A percentile compares a stretch with the other conserved stretches of the same genome.
phyloP scores from a whole-genome alignment of 1,284 basidiomycete species.

The Ceratobasidium sp. region DNA sequence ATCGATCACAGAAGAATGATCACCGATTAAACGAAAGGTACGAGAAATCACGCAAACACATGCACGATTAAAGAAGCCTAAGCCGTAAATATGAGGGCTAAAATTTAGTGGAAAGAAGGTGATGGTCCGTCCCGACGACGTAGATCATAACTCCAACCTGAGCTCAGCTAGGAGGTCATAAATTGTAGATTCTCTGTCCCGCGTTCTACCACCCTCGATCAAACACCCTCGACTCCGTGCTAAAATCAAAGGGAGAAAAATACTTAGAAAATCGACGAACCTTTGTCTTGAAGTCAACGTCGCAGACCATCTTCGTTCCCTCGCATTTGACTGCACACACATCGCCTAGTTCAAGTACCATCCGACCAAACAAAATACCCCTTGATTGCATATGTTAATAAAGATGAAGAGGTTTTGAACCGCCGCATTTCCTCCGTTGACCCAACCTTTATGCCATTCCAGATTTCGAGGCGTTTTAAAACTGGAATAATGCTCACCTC shows the following conservation, averaged over 20 bases:
- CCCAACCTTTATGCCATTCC: constrained; percentile 56
- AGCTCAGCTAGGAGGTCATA: too few relatives aligned
- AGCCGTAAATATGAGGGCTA: neutral
- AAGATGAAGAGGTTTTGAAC: neutral
- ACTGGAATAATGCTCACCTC: constrained; percentile 28
- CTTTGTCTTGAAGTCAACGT: constrained; percentile 98
- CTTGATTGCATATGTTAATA: constrained; percentile 59
- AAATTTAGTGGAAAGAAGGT: neutral
- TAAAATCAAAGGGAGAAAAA: too few relatives aligned
- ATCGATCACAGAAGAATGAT: neutral
- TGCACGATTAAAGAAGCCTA: too few relatives aligned
- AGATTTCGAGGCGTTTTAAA: neutral
- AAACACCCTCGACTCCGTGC: neutral
- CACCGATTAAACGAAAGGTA: neutral
- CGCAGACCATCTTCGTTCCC: constrained; percentile 74
- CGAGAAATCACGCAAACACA: neutral
- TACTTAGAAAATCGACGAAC: constrained; percentile 50
- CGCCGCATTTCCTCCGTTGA: neutral
- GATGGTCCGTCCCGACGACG: neutral
- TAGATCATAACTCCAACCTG: neutral
- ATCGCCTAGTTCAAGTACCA: constrained; percentile 97
- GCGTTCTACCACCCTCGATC: neutral
- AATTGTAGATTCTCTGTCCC: neutral
- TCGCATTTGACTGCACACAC: constrained; percentile 86
- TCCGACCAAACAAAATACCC: constrained; percentile 97